Base-by-base conservation (phyloP, 192 early-diverging fungal genomes). In the Podila horticola region DNA sequence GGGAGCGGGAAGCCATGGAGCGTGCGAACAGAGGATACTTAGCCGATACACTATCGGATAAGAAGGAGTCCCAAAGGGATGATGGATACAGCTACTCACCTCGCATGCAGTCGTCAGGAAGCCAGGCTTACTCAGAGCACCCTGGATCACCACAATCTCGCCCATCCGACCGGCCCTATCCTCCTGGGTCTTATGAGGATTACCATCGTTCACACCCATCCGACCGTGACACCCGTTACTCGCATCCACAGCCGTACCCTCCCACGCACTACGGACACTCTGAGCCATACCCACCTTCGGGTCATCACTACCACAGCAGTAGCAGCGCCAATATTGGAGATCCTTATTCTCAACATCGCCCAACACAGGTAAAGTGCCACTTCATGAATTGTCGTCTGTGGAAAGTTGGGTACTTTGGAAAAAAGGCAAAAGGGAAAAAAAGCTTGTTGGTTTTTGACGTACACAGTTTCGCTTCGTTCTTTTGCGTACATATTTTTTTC, bases 1-100 rank as follows among this genome's bases (percentile, higher is more conserved):
- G 77, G 34, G 77, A 81, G 24, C 72, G 77, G 41, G 77, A 81
- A 31, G 77, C 77, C 6, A 69, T 72, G 62, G 77, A 81, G 24
- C 51, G 71, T 31, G 77, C 77, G 13, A 81, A 81, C 24, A 57
- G 67, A 59, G 70, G 70, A 2, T 81, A 68, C 26, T 19, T 81
- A 17, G 60, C 66, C 9, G 77, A 73, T n/a, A 55, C 49, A 1
- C 30, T 69, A 30, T 49, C 66, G 0, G 34, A 31, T 28, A 68
- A 33, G 51, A 60, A 45, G 48, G 65, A 72, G 1, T 58, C 74
- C 20, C 45, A 49, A 22, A 58, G 31, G 26, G 67, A 41, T 36
- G 67, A 34, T 49, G 61, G 7, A 62, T 67, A 26, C 67, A 66
- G 38, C 57, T 68, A 67, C 31, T 28, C 34, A 55, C 61, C 67